A percentile compares a stretch with the other conserved stretches of the same genome.
These are phyloP conservation scores for Rhizopogon sp. DNA, from an alignment of 768 basidiomycete species.

Conservation along the genomic window DNA sequence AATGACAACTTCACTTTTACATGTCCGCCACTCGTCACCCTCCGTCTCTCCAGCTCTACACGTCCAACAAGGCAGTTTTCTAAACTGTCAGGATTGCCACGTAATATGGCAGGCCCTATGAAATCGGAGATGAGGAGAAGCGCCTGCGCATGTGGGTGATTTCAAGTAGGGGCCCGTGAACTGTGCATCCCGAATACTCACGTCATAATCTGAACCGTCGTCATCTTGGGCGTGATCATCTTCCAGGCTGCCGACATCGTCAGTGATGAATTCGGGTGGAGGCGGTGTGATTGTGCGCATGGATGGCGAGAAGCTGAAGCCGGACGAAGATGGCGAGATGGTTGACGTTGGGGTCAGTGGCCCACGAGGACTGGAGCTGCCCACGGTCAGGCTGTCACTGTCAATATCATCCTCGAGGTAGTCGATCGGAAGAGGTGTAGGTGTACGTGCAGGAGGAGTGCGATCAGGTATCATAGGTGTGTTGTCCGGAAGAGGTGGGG, in stretches of 20 bases:
- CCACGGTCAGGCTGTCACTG: slow-evolving; percentile 25
- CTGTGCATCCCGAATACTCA: slow-evolving; percentile 33
- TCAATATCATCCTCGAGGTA: slow-evolving; percentile 21
- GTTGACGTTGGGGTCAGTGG: slow-evolving; percentile 27
- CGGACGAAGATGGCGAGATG: slow-evolving; percentile 21
- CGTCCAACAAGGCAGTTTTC: slow-evolving; percentile 30
- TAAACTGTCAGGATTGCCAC: slow-evolving; percentile 11
- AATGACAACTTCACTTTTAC: slow-evolving; percentile 67
- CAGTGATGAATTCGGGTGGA: slow-evolving; percentile 55
- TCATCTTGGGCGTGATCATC: slow-evolving; percentile 34
- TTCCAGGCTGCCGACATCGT: slow-evolving; percentile 53
- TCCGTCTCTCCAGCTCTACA: slow-evolving; percentile 54
- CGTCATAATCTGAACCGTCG: slow-evolving; percentile 61
- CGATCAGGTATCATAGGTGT: slow-evolving; percentile 1
- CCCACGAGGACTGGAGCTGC: slow-evolving; percentile 20
- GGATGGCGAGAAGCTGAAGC: slow-evolving; percentile 23
- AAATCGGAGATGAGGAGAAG: slow-evolving; percentile 57
- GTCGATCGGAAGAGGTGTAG: slow-evolving; percentile 16
- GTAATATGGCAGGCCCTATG: slow-evolving; percentile 46
- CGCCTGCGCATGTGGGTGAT: slow-evolving; percentile 35
- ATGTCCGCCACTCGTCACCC: slow-evolving; percentile 59
- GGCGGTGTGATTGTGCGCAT: slow-evolving; percentile 25
- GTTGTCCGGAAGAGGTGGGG: not conserved
- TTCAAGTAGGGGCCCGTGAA: slow-evolving; percentile 14
- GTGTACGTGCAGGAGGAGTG: slow-evolving; percentile 2